Conservation (phyloP, 2,329 filamentous ascomycete species). For the Colletotrichum noveboracense region DNA sequence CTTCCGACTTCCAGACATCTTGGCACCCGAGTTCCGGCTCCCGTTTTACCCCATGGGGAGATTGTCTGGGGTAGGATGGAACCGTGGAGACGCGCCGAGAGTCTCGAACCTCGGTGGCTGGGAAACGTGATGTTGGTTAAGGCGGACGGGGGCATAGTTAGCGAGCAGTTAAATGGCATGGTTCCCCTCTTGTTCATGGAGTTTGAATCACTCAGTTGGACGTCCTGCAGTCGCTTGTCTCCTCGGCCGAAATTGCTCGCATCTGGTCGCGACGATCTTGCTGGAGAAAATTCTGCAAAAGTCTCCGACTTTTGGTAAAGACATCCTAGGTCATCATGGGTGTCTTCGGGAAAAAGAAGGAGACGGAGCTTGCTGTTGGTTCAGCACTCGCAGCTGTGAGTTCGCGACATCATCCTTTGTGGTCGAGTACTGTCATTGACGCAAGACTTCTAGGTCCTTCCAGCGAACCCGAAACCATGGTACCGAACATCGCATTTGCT, state of each 20-base stretch:
- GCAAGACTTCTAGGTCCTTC: conserved; percentile 35
- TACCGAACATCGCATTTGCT: conserved; percentile 45
- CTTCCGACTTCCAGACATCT: background rate
- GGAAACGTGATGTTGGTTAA: background rate
- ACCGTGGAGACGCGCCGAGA: background rate
- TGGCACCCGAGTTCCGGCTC: background rate
- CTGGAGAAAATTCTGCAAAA: background rate
- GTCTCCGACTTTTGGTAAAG: rapidly evolving
- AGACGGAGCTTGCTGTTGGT: background rate
- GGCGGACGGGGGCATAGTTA: background rate
- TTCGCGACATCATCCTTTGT: too few species aligned
- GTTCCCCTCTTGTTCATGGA: background rate
- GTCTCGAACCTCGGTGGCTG: background rate
- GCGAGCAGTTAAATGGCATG: background rate
- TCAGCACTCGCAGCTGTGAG: background rate
- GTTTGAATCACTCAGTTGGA: background rate
- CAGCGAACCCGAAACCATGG: conserved; percentile 46
- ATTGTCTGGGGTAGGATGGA: background rate
- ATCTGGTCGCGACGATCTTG: background rate
- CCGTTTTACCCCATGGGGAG: background rate
- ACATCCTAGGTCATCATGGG: background rate
- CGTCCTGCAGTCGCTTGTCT: background rate
- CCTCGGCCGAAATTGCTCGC: background rate
- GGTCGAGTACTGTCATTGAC: background rate
- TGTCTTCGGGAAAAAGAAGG: background rate